Base-by-base conservation (phyloP, 2,329 filamentous ascomycete species). In the Penicillium sp. region DNA sequence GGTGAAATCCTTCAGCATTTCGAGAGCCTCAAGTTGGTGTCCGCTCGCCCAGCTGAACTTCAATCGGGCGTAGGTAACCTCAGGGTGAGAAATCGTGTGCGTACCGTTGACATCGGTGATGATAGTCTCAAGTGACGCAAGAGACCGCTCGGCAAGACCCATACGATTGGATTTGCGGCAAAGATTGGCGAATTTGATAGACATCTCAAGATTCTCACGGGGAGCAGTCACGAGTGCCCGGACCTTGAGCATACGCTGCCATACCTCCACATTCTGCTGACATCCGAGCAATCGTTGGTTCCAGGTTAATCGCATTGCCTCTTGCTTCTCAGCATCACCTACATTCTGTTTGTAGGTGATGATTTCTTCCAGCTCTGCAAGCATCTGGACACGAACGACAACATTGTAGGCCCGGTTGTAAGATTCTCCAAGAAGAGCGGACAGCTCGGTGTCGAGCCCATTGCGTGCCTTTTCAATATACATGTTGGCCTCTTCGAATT, bases 181-280 rank as follows among this genome's bases (percentile, higher is more conserved):
- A 6, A 99, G 84, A 65, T 97, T 99, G 65, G 94, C 90, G 70
- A 96, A 99, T 70, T 99, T 99, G 78, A 99, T 97, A 86, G 92
- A 96, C 91, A 99, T 99, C 65, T 95, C 89, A 79, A 95, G 90
- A 66, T 96, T 96, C 70, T 99, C 92, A 31, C 85, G 85, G 0
- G 95, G 93, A 0, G 87, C 87, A 56, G 97, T 93, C 53, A 99
- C 94, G 47, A 99, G 80, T 18, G 91, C 89, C 54, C 94, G 86
- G 29, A 99, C 86, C 68, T 96, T 94, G 50, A 99, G 85, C 90
- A 97, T 97, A 54, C 94, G 85, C 70, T 96, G 92, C 94, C 94
- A 99, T 3, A 97, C 90, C 67, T 99, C 94, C 18, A 96, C 92
- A 64, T 97, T 96, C 52, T 94, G 88, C 71, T 99, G 93, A 62